Conservation (phyloP, 148 eudicot genomes). For the Hydrangea macrophylla region DNA sequence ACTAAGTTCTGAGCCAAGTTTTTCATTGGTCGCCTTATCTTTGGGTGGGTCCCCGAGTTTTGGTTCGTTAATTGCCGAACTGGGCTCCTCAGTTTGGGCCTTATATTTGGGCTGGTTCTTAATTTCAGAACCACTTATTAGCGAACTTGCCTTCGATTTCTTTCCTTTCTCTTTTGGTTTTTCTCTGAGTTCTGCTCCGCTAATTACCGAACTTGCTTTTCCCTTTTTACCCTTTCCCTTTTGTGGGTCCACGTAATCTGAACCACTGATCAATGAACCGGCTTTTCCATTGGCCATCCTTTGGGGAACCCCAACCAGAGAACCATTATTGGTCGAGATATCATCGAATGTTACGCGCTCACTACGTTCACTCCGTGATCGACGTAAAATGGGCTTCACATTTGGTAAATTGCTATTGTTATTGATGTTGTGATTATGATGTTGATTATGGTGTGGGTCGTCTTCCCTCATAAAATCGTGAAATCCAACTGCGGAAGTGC, state of each 20-base stretch:
- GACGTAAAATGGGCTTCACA: constrained; percentile 23
- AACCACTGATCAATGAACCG: constrained; percentile 18
- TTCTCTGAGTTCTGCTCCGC: constrained; percentile 26
- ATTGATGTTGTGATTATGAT: neutral
- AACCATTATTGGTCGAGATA: constrained; percentile 7
- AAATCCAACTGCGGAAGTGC: constrained; percentile 58
- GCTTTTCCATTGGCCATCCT: constrained; percentile 12
- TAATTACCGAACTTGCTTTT: constrained; percentile 35
- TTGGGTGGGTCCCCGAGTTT: neutral
- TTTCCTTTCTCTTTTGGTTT: constrained; percentile 15
- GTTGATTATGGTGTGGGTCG: constrained; percentile 11
- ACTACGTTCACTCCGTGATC: constrained; percentile 51
- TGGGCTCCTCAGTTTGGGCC: neutral
- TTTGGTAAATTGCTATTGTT: neutral
- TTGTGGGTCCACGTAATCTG: neutral
- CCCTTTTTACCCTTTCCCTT: constrained; percentile 11
- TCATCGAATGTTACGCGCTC: constrained; percentile 25
- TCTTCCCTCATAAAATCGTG: constrained; percentile 51
- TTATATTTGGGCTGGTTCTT: constrained; percentile 15
- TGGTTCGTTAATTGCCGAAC: neutral
- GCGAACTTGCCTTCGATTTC: constrained; percentile 26
- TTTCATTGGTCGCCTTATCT: neutral
- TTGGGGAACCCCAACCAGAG: constrained; percentile 13
- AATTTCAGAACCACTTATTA: constrained; percentile 25
- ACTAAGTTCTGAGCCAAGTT: neutral